Evolutionary conservation across 169 alveolate species (phyloP), one percentile per base, ranked within the genome.

Genomic region (Plasmodium chabaudi): DNA sequence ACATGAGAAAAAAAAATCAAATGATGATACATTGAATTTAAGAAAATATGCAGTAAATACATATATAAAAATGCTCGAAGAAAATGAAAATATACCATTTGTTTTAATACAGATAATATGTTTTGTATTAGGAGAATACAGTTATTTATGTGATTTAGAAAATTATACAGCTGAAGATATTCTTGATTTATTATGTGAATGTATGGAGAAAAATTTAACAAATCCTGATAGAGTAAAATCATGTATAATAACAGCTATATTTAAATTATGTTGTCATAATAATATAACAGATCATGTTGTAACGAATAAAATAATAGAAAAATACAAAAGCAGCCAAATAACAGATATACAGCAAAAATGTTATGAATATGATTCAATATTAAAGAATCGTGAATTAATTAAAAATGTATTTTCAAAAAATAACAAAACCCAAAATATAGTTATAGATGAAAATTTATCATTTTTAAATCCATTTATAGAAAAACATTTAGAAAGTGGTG

Each of bases 41-140:
- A 82, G 79, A 27, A 82, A 82, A 59, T 82, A 82, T 82, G 90
- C 90, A n/a, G 84, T 82, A 25, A 82, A 82, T 44, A 82, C 90
- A 21, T 82, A 82, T 51, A 67, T 82, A 53, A 82, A 21, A 44
- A 61, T 82, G 74, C 60, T 82, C 46, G 90, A 82, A 61, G 68
- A 57, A 53, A 82, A 82, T 59, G 90, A 82, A 23, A 82, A 82
- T 9, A 82, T 82, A 34, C 90, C 90, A 47, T 82, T 82, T 49
- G 68, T 82, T 67, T 82, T 82, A 57, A 67, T 82, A 71, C 90
- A 82, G 56, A 82, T 82, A 17, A 82, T 82, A 13, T 82, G 90
- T 42, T 82, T 79, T 79, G 84, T 82, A 12, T 34, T 82, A 67
- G 90, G 90, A 34, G 90, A 82, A 47, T 82, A 82, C 68, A 56